Conservation (phyloP, 2,329 filamentous ascomycete genomes). For the Colletotrichum sojae region DNA sequence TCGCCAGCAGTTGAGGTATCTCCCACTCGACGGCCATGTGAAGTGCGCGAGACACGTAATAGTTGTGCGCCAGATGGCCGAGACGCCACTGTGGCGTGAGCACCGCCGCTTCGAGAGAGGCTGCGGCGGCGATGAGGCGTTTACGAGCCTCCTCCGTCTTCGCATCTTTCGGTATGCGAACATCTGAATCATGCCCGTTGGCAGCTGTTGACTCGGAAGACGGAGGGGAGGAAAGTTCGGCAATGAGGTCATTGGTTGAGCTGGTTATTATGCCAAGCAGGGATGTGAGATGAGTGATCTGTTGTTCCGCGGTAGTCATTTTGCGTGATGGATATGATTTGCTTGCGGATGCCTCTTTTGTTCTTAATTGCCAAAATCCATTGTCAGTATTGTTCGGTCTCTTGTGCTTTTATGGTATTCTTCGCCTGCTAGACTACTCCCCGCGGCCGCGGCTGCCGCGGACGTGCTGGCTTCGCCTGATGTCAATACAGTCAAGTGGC, state of each 20-base stretch:
- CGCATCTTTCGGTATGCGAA: slow-evolving; percentile 9
- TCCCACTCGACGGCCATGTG: slow-evolving; percentile 36
- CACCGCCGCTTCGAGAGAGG: slow-evolving; percentile 24
- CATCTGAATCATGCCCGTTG: background rate
- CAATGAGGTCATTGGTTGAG: slow-evolving; percentile 30
- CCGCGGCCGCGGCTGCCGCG: background rate
- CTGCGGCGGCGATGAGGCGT: slow-evolving; percentile 23
- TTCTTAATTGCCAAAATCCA: background rate
- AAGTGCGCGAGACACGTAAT: slow-evolving; percentile 30
- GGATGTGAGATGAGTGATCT: slow-evolving; percentile 27
- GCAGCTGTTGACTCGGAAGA: background rate
- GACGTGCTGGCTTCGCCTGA: background rate
- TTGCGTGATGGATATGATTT: background rate
- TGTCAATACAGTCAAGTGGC: background rate
- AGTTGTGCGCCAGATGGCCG: slow-evolving; percentile 26
- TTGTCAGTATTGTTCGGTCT: background rate
- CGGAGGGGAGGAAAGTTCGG: slow-evolving; percentile 15
- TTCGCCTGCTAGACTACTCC: background rate
- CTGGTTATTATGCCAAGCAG: slow-evolving; percentile 16
- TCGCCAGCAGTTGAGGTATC: slow-evolving; percentile 22
- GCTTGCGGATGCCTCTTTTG: background rate
- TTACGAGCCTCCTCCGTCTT: slow-evolving; percentile 31
- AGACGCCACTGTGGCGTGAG: slow-evolving; percentile 35
- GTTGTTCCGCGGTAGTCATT: slow-evolving; percentile 30
- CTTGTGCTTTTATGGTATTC: background rate